Evolutionary conservation across 2,329 filamentous ascomycete genomes (phyloP).

Genomic region (Botryotinia convoluta): DNA sequence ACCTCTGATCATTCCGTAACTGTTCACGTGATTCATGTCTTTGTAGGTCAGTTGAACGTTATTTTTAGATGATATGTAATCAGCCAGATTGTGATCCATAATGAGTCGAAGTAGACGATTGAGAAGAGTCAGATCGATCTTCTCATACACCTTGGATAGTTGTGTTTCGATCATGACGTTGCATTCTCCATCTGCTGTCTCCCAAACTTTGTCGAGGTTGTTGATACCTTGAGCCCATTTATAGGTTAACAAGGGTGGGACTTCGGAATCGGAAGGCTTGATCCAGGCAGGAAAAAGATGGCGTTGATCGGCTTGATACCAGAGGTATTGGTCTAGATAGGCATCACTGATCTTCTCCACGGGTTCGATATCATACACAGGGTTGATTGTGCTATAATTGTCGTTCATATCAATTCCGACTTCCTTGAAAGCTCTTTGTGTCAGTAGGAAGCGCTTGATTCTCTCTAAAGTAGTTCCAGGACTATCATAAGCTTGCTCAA

Average conservation of each 20-base stretch:
- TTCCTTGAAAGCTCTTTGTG: slow-evolving; percentile 97
- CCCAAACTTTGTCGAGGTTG: slow-evolving; percentile 94
- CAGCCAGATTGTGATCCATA: slow-evolving; percentile 98
- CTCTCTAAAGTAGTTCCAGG: slow-evolving; percentile 92
- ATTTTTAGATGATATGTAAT: slow-evolving; percentile 99
- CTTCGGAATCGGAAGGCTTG: slow-evolving; percentile 97
- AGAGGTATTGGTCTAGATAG: slow-evolving; percentile 96
- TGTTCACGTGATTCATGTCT: slow-evolving; percentile 99
- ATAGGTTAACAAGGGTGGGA: slow-evolving; percentile 89
- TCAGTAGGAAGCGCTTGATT: slow-evolving; percentile 96
- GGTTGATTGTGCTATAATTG: slow-evolving; percentile 98
- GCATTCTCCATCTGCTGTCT: slow-evolving; percentile 88
- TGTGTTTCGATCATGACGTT: slow-evolving; percentile 99
- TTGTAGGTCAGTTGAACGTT: slow-evolving; percentile 99
- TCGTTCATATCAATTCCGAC: slow-evolving; percentile 99
- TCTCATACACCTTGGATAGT: slow-evolving; percentile 98
- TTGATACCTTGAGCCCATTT: slow-evolving; percentile 99
- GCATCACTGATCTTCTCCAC: slow-evolving; percentile 99
- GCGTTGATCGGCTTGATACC: slow-evolving; percentile 97
- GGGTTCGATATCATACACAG: slow-evolving; percentile 97
- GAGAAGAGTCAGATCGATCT: slow-evolving; percentile 93
- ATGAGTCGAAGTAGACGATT: slow-evolving; percentile 91
- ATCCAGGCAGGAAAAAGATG: slow-evolving; percentile 98
- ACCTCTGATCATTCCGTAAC: slow-evolving; percentile 96
- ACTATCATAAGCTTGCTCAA: slow-evolving; percentile 97